Evolutionary conservation across 208 protist genomes (phyloP).

Genomic region (Acanthamoeba culbertsoni): DNA sequence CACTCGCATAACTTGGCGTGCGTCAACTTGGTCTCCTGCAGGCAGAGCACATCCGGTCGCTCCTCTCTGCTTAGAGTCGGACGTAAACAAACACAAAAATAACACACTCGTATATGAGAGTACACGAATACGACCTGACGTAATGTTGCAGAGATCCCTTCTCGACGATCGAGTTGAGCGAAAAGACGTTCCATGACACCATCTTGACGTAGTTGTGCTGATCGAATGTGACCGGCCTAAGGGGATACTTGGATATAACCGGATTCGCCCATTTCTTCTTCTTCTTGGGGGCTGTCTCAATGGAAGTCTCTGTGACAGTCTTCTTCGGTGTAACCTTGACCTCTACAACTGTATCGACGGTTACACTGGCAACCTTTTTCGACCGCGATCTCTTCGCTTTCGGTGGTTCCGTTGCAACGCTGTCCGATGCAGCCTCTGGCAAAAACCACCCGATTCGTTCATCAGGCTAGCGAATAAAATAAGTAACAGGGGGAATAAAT

Average conservation of each 20-base stretch:
- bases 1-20: slow-evolving; percentile 55
- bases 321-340: background rate
- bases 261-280: background rate
- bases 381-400: too few relatives aligned
- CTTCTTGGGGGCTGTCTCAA: background rate
- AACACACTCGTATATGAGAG: background rate
- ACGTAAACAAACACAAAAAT: background rate
- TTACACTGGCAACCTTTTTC: too few relatives aligned
- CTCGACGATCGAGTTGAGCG: slow-evolving; percentile 26
- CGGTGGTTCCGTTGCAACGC: too few relatives aligned
- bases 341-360: too few relatives aligned
- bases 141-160: slow-evolving; percentile 15
- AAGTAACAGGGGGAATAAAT: too few relatives aligned
- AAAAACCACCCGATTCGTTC: too few relatives aligned
- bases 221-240: background rate
- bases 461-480: too few relatives aligned
- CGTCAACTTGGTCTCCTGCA: slow-evolving; percentile 94
- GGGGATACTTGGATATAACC: background rate
- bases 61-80: slow-evolving; percentile 65
- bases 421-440: too few relatives aligned
- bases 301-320: background rate
- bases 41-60: slow-evolving; percentile 87
- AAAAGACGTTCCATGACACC: slow-evolving; percentile 24
- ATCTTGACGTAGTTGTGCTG: slow-evolving; percentile 32
- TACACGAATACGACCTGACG: background rate